phyloP scores from a whole-genome alignment of 2,329 filamentous ascomycete genomes.

The Elsinoe australis region DNA sequence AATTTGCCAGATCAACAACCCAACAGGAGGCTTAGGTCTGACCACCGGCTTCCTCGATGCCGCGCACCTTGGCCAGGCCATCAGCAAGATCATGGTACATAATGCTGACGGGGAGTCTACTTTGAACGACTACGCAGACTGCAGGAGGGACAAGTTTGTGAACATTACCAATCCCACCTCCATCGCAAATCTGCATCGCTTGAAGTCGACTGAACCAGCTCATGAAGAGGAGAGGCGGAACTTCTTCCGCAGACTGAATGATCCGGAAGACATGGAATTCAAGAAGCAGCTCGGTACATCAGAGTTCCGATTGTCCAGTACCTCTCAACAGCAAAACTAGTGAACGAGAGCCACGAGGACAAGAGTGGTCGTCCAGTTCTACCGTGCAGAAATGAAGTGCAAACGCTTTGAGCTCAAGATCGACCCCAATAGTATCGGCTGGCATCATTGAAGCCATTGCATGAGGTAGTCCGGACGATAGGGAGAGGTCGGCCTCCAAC shows the following conservation, averaged over 20 bases:
- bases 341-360: too few relatives aligned
- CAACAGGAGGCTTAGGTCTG: constrained; percentile 19
- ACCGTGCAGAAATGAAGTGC: too few relatives aligned
- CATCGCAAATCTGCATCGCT: constrained; percentile 11
- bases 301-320: neutral
- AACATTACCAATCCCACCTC: constrained; percentile 25
- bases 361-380: too few relatives aligned
- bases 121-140: constrained; percentile 28
- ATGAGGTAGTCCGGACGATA: too few relatives aligned
- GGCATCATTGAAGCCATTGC: too few relatives aligned
- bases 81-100: constrained; percentile 13
- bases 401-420: too few relatives aligned
- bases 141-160: constrained; percentile 28
- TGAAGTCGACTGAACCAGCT: neutral
- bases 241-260: neutral
- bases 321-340: too few relatives aligned
- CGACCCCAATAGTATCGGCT: too few relatives aligned
- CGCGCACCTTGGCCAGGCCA: constrained; percentile 4
- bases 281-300: neutral
- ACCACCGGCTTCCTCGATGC: constrained; percentile 19
- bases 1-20: constrained; percentile 15
- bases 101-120: constrained; percentile 20
- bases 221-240: neutral
- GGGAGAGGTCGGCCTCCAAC: too few relatives aligned
- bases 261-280: constrained; percentile 1